phyloP scores from a whole-genome alignment of 2,329 filamentous ascomycete species.

The Neocatenulostroma microsporum region DNA sequence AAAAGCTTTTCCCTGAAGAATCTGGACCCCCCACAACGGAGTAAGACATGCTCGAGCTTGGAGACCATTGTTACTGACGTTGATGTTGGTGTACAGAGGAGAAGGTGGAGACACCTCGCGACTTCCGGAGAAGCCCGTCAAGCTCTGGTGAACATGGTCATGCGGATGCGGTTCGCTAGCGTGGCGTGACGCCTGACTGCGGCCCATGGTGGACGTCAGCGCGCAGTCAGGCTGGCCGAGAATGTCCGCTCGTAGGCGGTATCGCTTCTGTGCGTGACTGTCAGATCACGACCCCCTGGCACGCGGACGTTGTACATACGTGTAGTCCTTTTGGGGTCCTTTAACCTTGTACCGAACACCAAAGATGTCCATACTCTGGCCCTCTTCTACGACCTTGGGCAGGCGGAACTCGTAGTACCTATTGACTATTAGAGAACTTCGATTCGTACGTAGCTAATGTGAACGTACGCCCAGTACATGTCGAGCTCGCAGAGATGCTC shows the following conservation, averaged over 20 bases:
- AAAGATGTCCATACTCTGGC: constrained; percentile 25
- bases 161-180: neutral
- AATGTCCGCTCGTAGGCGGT: constrained; percentile 27
- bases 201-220: constrained; percentile 4
- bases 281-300: neutral
- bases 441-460: neutral
- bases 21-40: constrained; percentile 8
- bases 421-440: too few relatives aligned
- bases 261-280: constrained; percentile 16
- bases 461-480: constrained; percentile 53
- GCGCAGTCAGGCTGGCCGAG: constrained; percentile 1
- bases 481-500: constrained; percentile 65
- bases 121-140: too few relatives aligned
- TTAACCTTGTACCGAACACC: constrained; percentile 32
- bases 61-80: constrained; percentile 12
- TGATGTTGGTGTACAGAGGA: neutral
- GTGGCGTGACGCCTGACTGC: neutral
- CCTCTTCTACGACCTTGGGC: constrained; percentile 19
- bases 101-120: too few relatives aligned
- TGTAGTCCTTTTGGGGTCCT: constrained; percentile 32
- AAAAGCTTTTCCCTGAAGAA: constrained; percentile 11
- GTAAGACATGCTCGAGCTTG: constrained; percentile 14
- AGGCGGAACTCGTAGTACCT: constrained; percentile 54
- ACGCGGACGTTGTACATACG: constrained; percentile 7
- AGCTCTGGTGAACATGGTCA: neutral